Base-by-base conservation (phyloP, 2,329 filamentous ascomycete species). In the Graphilbum fragrans region DNA sequence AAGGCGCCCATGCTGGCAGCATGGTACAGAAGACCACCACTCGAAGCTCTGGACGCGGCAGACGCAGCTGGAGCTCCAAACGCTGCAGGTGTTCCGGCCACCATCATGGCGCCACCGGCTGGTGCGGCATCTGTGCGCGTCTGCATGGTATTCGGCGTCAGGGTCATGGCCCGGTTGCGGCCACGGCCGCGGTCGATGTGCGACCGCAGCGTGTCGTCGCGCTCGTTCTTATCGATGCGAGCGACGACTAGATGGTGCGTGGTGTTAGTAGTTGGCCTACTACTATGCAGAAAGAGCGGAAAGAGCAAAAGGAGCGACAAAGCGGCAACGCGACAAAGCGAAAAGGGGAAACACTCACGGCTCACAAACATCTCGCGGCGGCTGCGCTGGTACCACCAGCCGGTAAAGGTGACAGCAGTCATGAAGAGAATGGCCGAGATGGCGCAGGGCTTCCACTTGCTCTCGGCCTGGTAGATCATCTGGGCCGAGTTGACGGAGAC, bases 301-400 rank as follows among this genome's bases (percentile, higher is more conserved):
- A 21, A 12, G 16, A n/a, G 12, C 19, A 25, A 32, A 32, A 11
- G 16, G 5, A 32, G 7, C 7, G 31, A n/a, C 16, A 29, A 14
- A 29, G 25, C 25, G 8, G 17, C 14, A 34, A 34, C 7, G 17
- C 12, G 32, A 34, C 9, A 34, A 22, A 36, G 21, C 4, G 35
- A 36, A 36, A 14, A 22, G 17, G 17, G 7, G 17, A 34, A 22
- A 8, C 14, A 41, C 47, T 8, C 16, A 49, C 47, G 44, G 6
- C 43, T 33, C 2, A 43, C 38, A 35, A 54, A 54, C 2, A 51
- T n/a, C 19, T 51, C 50, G 1, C 52, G 47, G 49, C 50, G 53
- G 11, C 47, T 46, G n/a, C 51, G 45, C 42, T 55, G 53, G 19
- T 55, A 54, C 52, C 50, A 55, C 53, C 53, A 55, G 11, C 50